Conservation (phyloP, 2,329 filamentous ascomycete species). For the Stenocarpella maydis region DNA sequence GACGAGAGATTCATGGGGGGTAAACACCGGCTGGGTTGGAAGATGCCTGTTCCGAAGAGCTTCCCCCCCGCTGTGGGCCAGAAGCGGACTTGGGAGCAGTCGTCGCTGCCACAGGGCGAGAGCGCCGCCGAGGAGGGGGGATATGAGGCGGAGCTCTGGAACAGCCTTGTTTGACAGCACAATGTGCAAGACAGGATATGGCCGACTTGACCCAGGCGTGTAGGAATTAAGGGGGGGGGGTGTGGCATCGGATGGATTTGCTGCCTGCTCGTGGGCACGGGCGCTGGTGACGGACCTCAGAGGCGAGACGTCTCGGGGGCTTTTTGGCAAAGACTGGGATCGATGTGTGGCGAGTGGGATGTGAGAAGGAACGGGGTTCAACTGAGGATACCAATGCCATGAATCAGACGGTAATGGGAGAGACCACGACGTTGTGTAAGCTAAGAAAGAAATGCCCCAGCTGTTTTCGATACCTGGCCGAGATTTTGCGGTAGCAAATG, state of each 20-base stretch:
- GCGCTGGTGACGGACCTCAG: neutral
- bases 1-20: conserved; percentile 8
- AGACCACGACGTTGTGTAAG: neutral
- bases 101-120: neutral
- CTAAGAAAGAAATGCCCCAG: neutral
- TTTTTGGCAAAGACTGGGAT: neutral
- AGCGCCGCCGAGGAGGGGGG: no score
- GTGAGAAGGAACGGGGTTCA: neutral
- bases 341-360: neutral
- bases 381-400: neutral
- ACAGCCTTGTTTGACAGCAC: neutral
- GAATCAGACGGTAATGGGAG: neutral
- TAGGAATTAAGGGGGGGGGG: neutral
- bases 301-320: neutral
- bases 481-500: neutral
- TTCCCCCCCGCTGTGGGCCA: neutral
- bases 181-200: neutral
- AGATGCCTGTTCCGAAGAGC: neutral
- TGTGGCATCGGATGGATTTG: neutral
- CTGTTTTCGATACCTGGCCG: neutral
- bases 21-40: neutral
- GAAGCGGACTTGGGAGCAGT: neutral
- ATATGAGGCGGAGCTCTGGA: neutral
- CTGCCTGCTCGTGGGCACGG: neutral
- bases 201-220: neutral